Evolutionary conservation across 306 rosid genomes (phyloP), one percentile per base, ranked within the genome.

Genomic region (Begonia fuchsioides): DNA sequence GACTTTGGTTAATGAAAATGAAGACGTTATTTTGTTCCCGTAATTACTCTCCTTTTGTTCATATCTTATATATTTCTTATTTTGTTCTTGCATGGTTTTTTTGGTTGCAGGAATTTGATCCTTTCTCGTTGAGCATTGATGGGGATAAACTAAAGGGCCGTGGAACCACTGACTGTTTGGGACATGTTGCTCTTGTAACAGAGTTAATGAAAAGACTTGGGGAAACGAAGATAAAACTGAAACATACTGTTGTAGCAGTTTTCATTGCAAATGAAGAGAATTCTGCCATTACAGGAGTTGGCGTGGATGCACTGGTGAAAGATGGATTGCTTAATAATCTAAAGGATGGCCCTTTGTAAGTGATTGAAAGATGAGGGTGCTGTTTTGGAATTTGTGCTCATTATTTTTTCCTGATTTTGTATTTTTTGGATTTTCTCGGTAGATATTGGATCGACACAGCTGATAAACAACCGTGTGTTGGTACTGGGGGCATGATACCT

Each of bases 121-220:
- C 98, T n/a, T 85, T 90, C 72, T 68, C 81, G 3, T 64, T 90
- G 77, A 79, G 86, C 66, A 66, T 90, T 8, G 80, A 69, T 9
- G 98, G 95, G 10, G 96, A 90, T 74, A 83, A 85, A 59, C 92
- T 90, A 43, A 66, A 74, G 40, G 98, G 94, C 51, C 87, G 93
- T 49, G 98, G 95, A 68, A 90, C 98, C 15, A 81, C 98, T 14
- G 98, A 90, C 68, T 85, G 96, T 71, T 66, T 90, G 72, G 94
- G 98, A 18, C 95, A 82, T 51, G 95, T 85, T 47, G 98, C 95
- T 18, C 93, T 85, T 61, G 71, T 90, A 40, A 67, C 94, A 9
- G 81, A 85, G 68, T 85, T 90, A 49, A 59, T 90, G 85, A 82
- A 38, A 76, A 82, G 66, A 77, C 96, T 90, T 12, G 96, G 78